Evolutionary conservation across 306 rosid species (phyloP), one percentile per base, ranked within the genome.

Genomic region (Acacia melanoxylon): DNA sequence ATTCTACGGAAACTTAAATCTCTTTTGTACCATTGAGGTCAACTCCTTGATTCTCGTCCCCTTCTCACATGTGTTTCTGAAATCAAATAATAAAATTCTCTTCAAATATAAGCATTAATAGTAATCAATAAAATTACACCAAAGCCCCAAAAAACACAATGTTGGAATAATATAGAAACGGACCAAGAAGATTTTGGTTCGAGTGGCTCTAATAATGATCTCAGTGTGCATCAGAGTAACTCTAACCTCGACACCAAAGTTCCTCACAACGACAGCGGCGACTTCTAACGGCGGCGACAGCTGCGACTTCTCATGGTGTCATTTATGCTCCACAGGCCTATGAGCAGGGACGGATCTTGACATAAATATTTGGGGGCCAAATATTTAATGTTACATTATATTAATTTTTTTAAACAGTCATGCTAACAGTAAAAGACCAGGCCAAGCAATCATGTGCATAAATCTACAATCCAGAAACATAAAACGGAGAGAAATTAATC

Each of bases 201-300:
- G 81, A 72, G 90, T 89, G 63, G 91, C 90, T 71, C 89, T 70
- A 44, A 89, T 88, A 65, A 89, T 86, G 84, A 89, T 91, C 86
- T 91, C 90, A 24, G 97, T 90, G 31, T 91, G 91, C 94, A 89
- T 89, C 9, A 94, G 92, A 16, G 94, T 92, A 19, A 90, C 94
- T 80, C 94, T 87, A 76, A 92, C 97, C 87, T 92, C 91, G 11
- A 90, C 97, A 13, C 97, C 94, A 12, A 94, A 92, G 86, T 92
- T 31, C 33, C 33, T 31, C 33, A 31, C 33, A 31, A 2, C 0
- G 33, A 31, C 2, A 31, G 33, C 3, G 2, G 33, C 33, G 33
- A 2, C 33, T 31, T 31, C 33, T 31, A 27, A 27, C 33, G 2
- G 0, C 3, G 0, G 2, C 3, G 33, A 31, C 3, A 27, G 33